These are phyloP conservation scores for Geosmithia morbida DNA, from an alignment of 2,329 filamentous ascomycete species.

Conservation along the genomic window DNA sequence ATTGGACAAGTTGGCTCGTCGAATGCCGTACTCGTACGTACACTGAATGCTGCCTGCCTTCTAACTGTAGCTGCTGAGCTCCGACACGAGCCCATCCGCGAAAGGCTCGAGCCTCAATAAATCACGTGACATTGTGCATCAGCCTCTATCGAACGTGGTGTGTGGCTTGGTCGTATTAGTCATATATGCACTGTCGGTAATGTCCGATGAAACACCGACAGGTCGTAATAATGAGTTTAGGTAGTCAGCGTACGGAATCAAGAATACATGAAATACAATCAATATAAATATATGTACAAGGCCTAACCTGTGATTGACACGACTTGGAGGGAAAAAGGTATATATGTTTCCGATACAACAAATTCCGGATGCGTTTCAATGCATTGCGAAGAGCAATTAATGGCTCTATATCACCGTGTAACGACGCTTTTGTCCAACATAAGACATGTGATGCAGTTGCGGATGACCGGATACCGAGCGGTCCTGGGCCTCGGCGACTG, in stretches of 20 bases:
- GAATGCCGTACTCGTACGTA: constrained; percentile 11
- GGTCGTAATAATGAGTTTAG: not conserved
- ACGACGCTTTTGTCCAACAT: not conserved
- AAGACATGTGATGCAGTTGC: not conserved
- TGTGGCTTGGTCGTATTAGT: not conserved
- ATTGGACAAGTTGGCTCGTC: not conserved
- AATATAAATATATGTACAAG: no score
- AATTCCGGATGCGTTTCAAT: no score
- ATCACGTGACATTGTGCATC: not conserved
- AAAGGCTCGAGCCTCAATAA: constrained; percentile 1
- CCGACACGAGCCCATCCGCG: not conserved
- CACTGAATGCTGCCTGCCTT: constrained; percentile 4
- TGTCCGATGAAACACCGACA: not conserved
- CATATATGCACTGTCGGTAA: no score
- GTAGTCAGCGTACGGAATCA: not conserved
- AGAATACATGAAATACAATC: not conserved
- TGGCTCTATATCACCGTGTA: not conserved
- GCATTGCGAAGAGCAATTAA: no score
- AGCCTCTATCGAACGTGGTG: not conserved
- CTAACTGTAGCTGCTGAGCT: not conserved
- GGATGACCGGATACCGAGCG: not conserved
- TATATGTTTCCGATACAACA: no score
- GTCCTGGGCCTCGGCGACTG: not conserved
- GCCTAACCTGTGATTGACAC: not conserved
- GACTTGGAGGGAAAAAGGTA: no score